phyloP scores from a whole-genome alignment of 331 rosid species.

The Phaseolus coccineus region DNA sequence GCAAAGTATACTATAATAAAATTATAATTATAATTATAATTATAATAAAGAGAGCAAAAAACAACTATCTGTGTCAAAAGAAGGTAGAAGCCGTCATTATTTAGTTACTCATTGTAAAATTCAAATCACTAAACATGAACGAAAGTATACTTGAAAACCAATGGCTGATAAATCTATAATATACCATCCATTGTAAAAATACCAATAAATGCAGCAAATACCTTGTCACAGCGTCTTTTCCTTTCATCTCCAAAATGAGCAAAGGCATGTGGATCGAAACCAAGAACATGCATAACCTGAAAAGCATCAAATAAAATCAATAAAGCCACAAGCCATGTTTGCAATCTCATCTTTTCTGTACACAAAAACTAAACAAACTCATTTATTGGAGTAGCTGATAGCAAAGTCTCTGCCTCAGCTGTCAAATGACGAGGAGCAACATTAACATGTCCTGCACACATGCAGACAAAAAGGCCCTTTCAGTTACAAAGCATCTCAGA shows the following conservation, averaged over 20 bases:
- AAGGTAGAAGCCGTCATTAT: slow-evolving; percentile 1
- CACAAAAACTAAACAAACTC: slow-evolving; percentile 66
- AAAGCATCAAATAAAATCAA: slow-evolving; percentile 43
- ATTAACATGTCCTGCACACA: slow-evolving; percentile 82
- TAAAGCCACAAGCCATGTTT: slow-evolving; percentile 27
- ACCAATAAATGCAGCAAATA: slow-evolving; percentile 43
- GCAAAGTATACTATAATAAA: slow-evolving; percentile 18
- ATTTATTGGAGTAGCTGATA: slow-evolving; percentile 92
- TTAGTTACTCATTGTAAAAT: slow-evolving; percentile 19
- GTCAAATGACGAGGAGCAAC: slow-evolving; percentile 99
- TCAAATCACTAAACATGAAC: slow-evolving; percentile 18
- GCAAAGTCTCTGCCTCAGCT: slow-evolving; percentile 95
- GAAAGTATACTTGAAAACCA: slow-evolving; percentile 32
- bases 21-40: background rate
- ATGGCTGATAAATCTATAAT: slow-evolving; percentile 7
- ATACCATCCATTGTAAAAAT: background rate
- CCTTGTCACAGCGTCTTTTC: slow-evolving; percentile 90
- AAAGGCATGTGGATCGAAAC: slow-evolving; percentile 98
- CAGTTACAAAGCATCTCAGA: slow-evolving; percentile 39
- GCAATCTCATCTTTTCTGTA: slow-evolving; percentile 32
- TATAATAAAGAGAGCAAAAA: background rate
- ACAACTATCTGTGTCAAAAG: slow-evolving; percentile 11
- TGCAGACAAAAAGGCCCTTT: background rate
- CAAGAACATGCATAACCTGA: slow-evolving; percentile 98
- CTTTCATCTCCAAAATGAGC: slow-evolving; percentile 97